These are phyloP conservation scores for Tarenaya hassleriana DNA, from an alignment of 345 rosid species.

Conservation along the genomic window DNA sequence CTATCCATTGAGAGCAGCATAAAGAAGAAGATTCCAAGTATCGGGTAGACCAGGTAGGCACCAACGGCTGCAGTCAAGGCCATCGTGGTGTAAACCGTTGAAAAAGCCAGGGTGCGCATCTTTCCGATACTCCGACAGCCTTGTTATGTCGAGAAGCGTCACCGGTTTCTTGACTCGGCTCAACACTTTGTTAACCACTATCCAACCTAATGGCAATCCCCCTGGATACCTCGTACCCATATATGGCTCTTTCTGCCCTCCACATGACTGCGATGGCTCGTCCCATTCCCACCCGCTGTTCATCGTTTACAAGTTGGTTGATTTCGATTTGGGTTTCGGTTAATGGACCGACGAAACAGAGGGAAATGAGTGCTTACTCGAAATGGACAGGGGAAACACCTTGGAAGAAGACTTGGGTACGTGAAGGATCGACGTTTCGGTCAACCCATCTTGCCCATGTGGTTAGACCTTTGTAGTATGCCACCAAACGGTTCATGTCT, in stretches of 20 bases:
- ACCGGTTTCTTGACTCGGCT: slow-evolving; percentile 71
- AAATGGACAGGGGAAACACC: slow-evolving; percentile 85
- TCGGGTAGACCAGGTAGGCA: slow-evolving; percentile 96
- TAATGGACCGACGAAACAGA: not conserved
- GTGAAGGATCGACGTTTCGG: slow-evolving; percentile 43
- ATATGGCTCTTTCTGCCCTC: slow-evolving; percentile 53
- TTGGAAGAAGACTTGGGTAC: slow-evolving; percentile 77
- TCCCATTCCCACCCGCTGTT: slow-evolving; percentile 80
- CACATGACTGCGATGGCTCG: slow-evolving; percentile 51
- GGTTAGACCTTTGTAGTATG: slow-evolving; percentile 73
- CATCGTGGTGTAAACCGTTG: slow-evolving; percentile 28
- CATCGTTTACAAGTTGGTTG: not conserved
- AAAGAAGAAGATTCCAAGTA: slow-evolving; percentile 74
- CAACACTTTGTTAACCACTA: slow-evolving; percentile 62
- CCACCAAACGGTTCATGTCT: slow-evolving; percentile 80
- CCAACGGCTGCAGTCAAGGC: slow-evolving; percentile 83
- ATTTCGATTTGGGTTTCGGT: not conserved
- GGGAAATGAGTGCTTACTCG: slow-evolving; percentile 48
- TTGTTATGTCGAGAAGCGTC: slow-evolving; percentile 61
- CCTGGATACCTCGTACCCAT: slow-evolving; percentile 61
- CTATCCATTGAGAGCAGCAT: slow-evolving; percentile 38
- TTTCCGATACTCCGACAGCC: slow-evolving; percentile 53
- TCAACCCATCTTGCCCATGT: slow-evolving; percentile 97
- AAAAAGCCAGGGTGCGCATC: slow-evolving; percentile 77
- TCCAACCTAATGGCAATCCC: slow-evolving; percentile 62